Percentiles rank a stretch among this genome's conserved stretches.
Evolutionary conservation across 352 stramenopile species (phyloP).

Genomic region (Pythium brachiatum): DNA sequence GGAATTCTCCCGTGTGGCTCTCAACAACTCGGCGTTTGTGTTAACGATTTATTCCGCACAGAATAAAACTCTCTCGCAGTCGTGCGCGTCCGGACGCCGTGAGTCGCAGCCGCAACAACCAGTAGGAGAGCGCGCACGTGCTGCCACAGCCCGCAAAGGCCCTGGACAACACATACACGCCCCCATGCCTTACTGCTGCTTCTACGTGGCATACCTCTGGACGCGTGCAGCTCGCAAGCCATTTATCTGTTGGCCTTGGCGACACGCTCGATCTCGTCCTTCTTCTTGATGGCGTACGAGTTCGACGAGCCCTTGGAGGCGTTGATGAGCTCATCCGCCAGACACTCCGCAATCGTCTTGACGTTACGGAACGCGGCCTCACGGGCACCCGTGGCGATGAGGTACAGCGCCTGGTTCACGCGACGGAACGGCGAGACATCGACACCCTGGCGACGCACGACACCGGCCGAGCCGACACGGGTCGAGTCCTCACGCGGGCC

Average conservation of each 20-base stretch:
- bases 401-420: constrained; percentile 99
- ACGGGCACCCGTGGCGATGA: constrained; percentile 96
- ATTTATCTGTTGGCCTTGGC: constrained; percentile 99
- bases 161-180: neutral
- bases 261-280: constrained; percentile 99
- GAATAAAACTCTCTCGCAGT: constrained; percentile 19
- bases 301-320: constrained; percentile 99
- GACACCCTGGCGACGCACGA: constrained; percentile 99
- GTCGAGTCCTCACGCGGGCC: constrained; percentile 99
- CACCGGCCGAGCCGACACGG: constrained; percentile 98
- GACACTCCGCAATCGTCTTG: constrained; percentile 99
- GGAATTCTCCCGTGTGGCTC: constrained; percentile 37
- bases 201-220: constrained; percentile 4
- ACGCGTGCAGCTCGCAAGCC: constrained; percentile 7
- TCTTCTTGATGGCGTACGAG: constrained; percentile 99
- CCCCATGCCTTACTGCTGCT: neutral
- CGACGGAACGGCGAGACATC: constrained; percentile 99
- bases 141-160: neutral
- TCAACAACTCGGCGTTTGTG: constrained; percentile 85
- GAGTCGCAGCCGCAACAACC: neutral
- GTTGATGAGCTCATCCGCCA: constrained; percentile 99
- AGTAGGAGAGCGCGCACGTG: neutral
- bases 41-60: constrained; percentile 35
- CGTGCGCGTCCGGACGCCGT: constrained; percentile 5
- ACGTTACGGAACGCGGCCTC: constrained; percentile 99